These are phyloP conservation scores for Jackrogersella minutella DNA, from an alignment of 495 filamentous ascomycete species.

Conservation along the genomic window DNA sequence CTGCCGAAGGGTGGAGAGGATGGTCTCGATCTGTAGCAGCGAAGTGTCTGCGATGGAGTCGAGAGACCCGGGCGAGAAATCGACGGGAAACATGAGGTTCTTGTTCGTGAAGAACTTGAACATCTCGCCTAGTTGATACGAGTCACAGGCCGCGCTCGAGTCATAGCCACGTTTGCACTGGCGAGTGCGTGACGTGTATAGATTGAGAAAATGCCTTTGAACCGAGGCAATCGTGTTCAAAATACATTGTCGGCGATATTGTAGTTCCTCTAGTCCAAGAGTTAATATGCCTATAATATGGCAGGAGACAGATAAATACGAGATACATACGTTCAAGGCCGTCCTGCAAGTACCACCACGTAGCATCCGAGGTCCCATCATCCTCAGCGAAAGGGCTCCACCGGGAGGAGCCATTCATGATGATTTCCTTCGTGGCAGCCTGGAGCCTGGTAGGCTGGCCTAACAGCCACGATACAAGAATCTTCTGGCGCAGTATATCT, in stretches of 20 bases:
- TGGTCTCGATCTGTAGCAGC: slow-evolving; percentile 45
- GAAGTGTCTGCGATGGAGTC: slow-evolving; percentile 44
- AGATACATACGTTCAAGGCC: slow-evolving; percentile 71
- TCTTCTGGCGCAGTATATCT: slow-evolving; percentile 67
- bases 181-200: slow-evolving; percentile 67
- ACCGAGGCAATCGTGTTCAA: slow-evolving; percentile 80
- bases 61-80: slow-evolving; percentile 49
- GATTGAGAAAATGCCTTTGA: slow-evolving; percentile 72
- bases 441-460: slow-evolving; percentile 62
- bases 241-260: slow-evolving; percentile 72
- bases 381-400: slow-evolving; percentile 63
- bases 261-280: slow-evolving; percentile 68
- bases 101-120: slow-evolving; percentile 75
- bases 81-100: slow-evolving; percentile 58
- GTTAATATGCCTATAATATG: slow-evolving; percentile 27
- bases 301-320: neutral
- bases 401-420: slow-evolving; percentile 69
- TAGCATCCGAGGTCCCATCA: slow-evolving; percentile 45
- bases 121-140: slow-evolving; percentile 87
- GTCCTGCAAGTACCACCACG: slow-evolving; percentile 79
- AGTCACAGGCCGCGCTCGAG: slow-evolving; percentile 77
- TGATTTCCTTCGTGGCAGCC: slow-evolving; percentile 64
- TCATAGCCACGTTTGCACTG: slow-evolving; percentile 84
- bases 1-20: slow-evolving; percentile 50
- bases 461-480: slow-evolving; percentile 67